Base-by-base conservation (phyloP, 306 rosid species). In the Rosa persica region DNA sequence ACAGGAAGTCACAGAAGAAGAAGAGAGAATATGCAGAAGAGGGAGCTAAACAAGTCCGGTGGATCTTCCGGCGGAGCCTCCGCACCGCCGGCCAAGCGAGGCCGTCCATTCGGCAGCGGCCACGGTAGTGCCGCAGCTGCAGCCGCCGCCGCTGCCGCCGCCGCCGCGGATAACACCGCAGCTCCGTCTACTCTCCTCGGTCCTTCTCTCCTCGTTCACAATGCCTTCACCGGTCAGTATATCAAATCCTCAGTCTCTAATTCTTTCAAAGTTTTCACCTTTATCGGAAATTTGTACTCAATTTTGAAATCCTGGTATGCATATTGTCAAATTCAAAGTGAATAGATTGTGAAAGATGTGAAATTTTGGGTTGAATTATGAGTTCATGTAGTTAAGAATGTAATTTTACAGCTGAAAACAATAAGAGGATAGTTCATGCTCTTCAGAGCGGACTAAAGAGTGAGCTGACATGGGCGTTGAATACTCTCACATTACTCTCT, bases 391-490 rank as follows among this genome's bases (percentile, higher is more conserved):
- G 54, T 57, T 8, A 15, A 2, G 16, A 5, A 58, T 39, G 8
- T 12, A 17, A 66, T 22, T n/a, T 84, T 83, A 30, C 85, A 96
- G 99, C 90, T 82, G 98, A 93, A 87, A 96, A 91, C 93, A 90
- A 90, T 80, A 96, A 91, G 81, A 93, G 98, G 82, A 88, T 96
- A 76, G 98, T 96, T 74, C 79, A 91, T 79, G 98, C 99, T 44
- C 92, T 95, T 73, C 99, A 95, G 81, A 95, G 99, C 83, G 98
- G 99, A 76, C 80, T 95, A 40, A 95, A 95, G 91, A 95, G 97
- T 83, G 99, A 95, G 90, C 86, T 95, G 74, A 89, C 89, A 25
- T 96, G 99, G 99, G 99, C 99, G 1, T 80, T 96, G 83, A 96
- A 96, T 72, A 89, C 97, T 55, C 97, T 96, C 70, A 91, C 96